These are phyloP conservation scores for Fusarium sp. DNA, from an alignment of 2,329 filamentous ascomycete species.

Conservation along the genomic window DNA sequence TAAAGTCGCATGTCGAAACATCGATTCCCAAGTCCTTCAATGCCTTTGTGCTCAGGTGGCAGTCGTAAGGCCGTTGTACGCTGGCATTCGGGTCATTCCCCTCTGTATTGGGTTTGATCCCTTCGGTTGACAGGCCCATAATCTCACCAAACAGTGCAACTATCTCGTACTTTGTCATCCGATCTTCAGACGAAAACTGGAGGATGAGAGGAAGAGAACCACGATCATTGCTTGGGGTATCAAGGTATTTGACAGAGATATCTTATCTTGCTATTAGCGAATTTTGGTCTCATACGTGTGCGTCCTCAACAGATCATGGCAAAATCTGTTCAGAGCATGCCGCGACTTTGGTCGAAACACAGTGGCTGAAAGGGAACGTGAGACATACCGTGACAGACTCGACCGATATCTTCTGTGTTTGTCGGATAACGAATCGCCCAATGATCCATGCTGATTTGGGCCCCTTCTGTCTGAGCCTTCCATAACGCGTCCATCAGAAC, in stretches of 20 bases:
- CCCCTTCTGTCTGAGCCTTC: conserved; percentile 75
- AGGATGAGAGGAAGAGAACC: conserved; percentile 74
- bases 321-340: neutral
- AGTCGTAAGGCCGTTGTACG: conserved; percentile 87
- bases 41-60: conserved; percentile 82
- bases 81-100: conserved; percentile 78
- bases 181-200: conserved; percentile 89
- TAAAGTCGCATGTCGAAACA: conserved; percentile 80
- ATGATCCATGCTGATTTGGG: conserved; percentile 82
- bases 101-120: conserved; percentile 76
- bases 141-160: conserved; percentile 83
- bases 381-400: conserved; percentile 76
- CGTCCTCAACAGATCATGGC: neutral
- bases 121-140: conserved; percentile 77
- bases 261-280: conserved; percentile 60
- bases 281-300: neutral
- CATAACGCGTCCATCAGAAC: conserved; percentile 80
- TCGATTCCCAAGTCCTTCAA: conserved; percentile 81
- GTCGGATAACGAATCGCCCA: conserved; percentile 89
- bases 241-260: conserved; percentile 76
- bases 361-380: conserved; percentile 17
- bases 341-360: conserved; percentile 15
- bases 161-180: conserved; percentile 91
- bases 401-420: conserved; percentile 86
- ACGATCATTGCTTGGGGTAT: conserved; percentile 58